These are phyloP conservation scores for Cubamyces lactineus DNA, from an alignment of 768 basidiomycete species.

Conservation along the genomic window DNA sequence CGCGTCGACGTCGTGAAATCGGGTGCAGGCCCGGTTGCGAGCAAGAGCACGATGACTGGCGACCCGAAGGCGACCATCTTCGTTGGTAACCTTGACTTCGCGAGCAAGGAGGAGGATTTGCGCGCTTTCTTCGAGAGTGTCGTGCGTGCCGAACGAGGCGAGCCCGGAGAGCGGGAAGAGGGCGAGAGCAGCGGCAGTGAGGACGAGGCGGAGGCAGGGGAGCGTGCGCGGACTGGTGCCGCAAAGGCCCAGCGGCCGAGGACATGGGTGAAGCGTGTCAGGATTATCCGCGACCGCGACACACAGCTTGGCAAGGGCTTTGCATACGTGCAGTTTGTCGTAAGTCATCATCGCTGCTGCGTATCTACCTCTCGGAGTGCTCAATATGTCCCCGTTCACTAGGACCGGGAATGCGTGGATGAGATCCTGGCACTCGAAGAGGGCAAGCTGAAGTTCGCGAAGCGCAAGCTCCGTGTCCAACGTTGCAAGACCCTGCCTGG, in stretches of 20 bases:
- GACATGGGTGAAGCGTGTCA: slow-evolving; percentile 81
- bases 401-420: slow-evolving; percentile 94
- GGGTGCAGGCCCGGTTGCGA: slow-evolving; percentile 29
- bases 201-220: slow-evolving; percentile 33
- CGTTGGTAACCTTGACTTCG: slow-evolving; percentile 93
- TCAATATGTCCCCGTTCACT: not conserved
- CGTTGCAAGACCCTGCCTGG: slow-evolving; percentile 79
- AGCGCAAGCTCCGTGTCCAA: slow-evolving; percentile 89
- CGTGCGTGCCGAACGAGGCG: slow-evolving; percentile 70
- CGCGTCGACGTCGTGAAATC: slow-evolving; percentile 73
- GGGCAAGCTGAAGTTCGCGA: slow-evolving; percentile 84
- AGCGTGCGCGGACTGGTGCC: slow-evolving; percentile 26
- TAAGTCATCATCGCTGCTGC: slow-evolving; percentile 43
- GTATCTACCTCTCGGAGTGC: not conserved
- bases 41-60: slow-evolving; percentile 35
- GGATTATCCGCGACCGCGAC: slow-evolving; percentile 86
- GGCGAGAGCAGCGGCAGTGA: slow-evolving; percentile 35
- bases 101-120: slow-evolving; percentile 87
- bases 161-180: slow-evolving; percentile 41
- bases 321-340: slow-evolving; percentile 87
- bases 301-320: slow-evolving; percentile 96
- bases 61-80: slow-evolving; percentile 88
- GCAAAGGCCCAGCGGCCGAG: slow-evolving; percentile 36
- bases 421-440: slow-evolving; percentile 84
- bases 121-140: slow-evolving; percentile 84